Evolutionary conservation across 495 filamentous ascomycete genomes (phyloP), one percentile per base, ranked within the genome.

Genomic region (Halenospora varia): DNA sequence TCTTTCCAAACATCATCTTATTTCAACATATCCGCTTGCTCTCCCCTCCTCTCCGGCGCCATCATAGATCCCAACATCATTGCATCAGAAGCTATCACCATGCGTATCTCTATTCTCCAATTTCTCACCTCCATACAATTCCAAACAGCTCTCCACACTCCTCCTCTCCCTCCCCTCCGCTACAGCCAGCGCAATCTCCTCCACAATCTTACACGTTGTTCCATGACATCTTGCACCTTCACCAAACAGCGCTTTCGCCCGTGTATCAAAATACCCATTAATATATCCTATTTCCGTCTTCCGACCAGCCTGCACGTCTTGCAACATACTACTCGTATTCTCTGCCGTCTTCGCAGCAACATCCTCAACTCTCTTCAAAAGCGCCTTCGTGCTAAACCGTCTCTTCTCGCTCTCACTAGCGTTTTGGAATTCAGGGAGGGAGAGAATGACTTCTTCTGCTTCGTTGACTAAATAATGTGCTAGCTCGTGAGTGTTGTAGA

Each of bases 211-310:
- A n/a, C n/a, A n/a, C n/a, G n/a, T n/a, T n/a, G n/a, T n/a, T n/a
- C n/a, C n/a, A n/a, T n/a, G n/a, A n/a, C n/a, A n/a, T n/a, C n/a
- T n/a, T n/a, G n/a, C n/a, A n/a, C n/a, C n/a, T n/a, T n/a, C n/a
- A n/a, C n/a, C n/a, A n/a, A n/a, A n/a, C n/a, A n/a, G n/a, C n/a
- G n/a, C n/a, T n/a, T n/a, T n/a, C n/a, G n/a, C n/a, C n/a, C n/a
- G n/a, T n/a, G n/a, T n/a, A n/a, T n/a, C 81, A 25, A 96, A 78
- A 71, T 86, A 96, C 15, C 91, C 92, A 71, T 94, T 96, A 61
- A 96, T 81, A 63, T 88, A 92, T 18, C 87, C 82, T 53, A 96
- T 83, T 69, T 96, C 92, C 1, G 90, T 95, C 51, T 69, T 62
- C 65, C 77, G 80, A 2, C 84, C 77, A 1, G 70, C 70, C 26